Evolutionary conservation across 2,329 filamentous ascomycete genomes (phyloP).

Genomic region (Diaporthe vaccinii): DNA sequence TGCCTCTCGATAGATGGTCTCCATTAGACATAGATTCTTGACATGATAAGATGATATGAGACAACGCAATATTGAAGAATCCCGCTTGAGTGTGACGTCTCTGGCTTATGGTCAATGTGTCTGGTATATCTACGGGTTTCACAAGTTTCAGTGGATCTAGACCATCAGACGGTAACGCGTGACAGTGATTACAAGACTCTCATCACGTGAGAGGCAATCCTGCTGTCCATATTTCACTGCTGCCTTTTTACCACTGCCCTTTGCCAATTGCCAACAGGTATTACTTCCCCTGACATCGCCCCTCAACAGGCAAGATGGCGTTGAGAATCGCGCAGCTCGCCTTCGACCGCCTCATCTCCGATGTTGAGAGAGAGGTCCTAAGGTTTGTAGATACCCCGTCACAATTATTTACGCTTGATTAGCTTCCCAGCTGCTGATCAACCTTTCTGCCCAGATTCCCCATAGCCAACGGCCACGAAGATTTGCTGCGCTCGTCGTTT

Average conservation of each 20-base stretch:
- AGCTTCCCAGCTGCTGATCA: neutral
- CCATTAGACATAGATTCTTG: neutral
- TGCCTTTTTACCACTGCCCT: neutral
- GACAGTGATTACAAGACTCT: neutral
- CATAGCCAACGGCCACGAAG: neutral
- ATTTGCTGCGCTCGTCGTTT: neutral
- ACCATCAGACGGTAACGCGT: neutral
- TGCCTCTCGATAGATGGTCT: too few species aligned
- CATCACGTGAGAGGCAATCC: neutral
- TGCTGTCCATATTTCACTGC: neutral
- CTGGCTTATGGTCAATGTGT: neutral
- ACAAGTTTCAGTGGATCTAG: neutral
- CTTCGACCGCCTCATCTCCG: neutral
- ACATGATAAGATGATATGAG: too few species aligned
- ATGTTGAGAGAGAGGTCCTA: neutral
- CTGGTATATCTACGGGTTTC: neutral
- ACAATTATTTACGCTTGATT: too few species aligned
- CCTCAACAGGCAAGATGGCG: neutral
- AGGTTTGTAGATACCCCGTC: neutral
- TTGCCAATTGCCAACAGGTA: neutral
- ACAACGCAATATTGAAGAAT: neutral
- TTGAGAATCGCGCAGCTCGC: neutral
- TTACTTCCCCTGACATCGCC: neutral
- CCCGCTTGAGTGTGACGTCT: neutral
- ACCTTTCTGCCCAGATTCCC: neutral